Evolutionary conservation across 1,284 basidiomycete genomes (phyloP), one percentile per base, ranked within the genome.

Genomic region (Exobasidium rhododendri): DNA sequence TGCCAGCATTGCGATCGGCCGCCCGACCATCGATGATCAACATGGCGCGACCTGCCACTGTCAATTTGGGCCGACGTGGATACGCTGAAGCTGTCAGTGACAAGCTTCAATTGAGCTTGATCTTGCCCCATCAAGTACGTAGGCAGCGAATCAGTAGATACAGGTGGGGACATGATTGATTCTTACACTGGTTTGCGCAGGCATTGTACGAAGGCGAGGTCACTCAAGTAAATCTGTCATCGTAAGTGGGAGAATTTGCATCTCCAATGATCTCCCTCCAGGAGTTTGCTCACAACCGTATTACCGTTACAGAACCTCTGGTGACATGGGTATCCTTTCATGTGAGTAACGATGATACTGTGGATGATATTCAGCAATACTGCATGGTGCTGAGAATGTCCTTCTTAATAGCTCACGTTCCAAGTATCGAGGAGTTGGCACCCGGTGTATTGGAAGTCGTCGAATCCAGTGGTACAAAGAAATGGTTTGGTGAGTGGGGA

Each of bases 251-350:
- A n/a, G n/a, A n/a, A n/a, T n/a, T n/a, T n/a, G n/a, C n/a, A n/a
- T n/a, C n/a, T n/a, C n/a, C n/a, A n/a, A n/a, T n/a, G n/a, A n/a
- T n/a, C n/a, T n/a, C n/a, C n/a, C n/a, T n/a, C n/a, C n/a, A n/a
- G n/a, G n/a, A n/a, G n/a, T n/a, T n/a, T n/a, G n/a, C n/a, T n/a
- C n/a, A n/a, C n/a, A n/a, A n/a, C n/a, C n/a, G n/a, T n/a, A n/a
- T n/a, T n/a, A n/a, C n/a, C n/a, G n/a, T n/a, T n/a, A 71, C 26
- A 68, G 73, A 2, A 64, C 67, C 11, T 66, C 70, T 46, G 77
- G 77, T 69, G 77, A 79, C 64, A 73, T 79, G 64, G 77, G 77
- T 75, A 76, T 79, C 66, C 75, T 78, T 29, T 65, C 75, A 10
- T 66, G 52, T 55, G 28, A 30, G 52, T 55, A 7, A 20, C 44